Conservation (phyloP, 2,329 filamentous ascomycete genomes). For the Colletotrichum theobromicola region DNA sequence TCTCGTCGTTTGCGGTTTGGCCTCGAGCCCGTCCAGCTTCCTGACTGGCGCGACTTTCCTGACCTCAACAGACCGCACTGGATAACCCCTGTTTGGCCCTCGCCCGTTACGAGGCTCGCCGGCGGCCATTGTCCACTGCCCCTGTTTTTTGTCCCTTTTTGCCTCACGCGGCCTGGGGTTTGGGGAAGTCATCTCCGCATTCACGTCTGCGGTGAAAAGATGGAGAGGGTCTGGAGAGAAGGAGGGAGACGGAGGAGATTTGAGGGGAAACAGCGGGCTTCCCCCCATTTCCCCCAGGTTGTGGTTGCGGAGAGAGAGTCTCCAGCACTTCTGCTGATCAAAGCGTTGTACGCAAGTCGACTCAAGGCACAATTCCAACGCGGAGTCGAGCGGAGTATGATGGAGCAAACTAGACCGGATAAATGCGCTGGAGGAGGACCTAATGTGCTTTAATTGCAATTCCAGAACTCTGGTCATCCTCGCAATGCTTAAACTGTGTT, state of each 20-base stretch:
- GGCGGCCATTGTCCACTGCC: background rate
- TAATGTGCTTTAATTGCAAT: background rate
- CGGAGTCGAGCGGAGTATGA: background rate
- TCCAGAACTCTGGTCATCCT: background rate
- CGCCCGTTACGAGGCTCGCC: background rate
- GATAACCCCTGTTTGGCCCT: background rate
- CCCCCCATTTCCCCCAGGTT: background rate
- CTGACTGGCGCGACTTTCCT: background rate
- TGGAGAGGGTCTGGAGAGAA: background rate
- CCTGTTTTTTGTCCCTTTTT: background rate
- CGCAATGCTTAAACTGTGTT: background rate
- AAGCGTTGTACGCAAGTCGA: background rate
- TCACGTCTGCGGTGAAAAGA: background rate
- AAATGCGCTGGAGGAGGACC: background rate
- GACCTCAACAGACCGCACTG: background rate
- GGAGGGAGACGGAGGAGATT: background rate
- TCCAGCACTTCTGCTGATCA: background rate
- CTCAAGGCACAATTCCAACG: background rate
- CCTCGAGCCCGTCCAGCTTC: background rate
- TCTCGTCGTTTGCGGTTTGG: background rate
- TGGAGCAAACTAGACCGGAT: background rate
- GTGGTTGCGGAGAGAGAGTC: background rate
- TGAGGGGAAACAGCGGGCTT: constrained; percentile 10
- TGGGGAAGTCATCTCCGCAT: constrained; percentile 18
- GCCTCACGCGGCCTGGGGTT: background rate